Conservation (phyloP, 2,329 filamentous ascomycete species). For the Bipolaris cookei region DNA sequence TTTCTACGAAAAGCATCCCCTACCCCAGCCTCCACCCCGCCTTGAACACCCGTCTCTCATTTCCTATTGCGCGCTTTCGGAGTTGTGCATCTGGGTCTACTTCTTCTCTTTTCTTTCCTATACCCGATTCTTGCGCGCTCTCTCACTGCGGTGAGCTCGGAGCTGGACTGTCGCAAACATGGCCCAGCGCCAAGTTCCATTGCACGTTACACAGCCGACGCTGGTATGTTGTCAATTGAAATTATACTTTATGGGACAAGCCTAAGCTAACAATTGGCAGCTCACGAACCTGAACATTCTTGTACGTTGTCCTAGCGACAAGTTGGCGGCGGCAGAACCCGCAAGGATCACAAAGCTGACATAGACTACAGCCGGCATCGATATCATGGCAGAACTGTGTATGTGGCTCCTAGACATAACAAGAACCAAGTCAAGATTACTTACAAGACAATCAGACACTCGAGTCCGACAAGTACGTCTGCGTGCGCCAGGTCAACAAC, state of each 20-base stretch:
- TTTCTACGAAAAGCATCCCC: constrained; percentile 37
- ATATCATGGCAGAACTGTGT: constrained; percentile 91
- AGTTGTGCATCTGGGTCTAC: constrained; percentile 48
- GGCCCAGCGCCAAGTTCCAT: constrained; percentile 86
- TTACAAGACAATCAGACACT: constrained; percentile 70
- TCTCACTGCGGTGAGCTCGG: constrained; percentile 48
- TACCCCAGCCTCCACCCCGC: constrained; percentile 34
- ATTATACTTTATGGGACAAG: background rate
- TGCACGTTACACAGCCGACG: constrained; percentile 77
- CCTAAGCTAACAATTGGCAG: constrained; percentile 46
- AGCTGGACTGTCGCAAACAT: constrained; percentile 54
- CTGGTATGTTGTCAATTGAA: constrained; percentile 61
- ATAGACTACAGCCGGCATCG: constrained; percentile 62
- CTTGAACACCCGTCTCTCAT: constrained; percentile 42
- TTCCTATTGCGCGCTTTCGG: constrained; percentile 48
- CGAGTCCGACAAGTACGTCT: constrained; percentile 96
- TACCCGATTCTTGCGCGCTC: constrained; percentile 42
- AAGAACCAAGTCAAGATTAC: constrained; percentile 16
- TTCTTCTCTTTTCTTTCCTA: constrained; percentile 44
- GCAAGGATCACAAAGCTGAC: constrained; percentile 39
- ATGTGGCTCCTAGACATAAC: constrained; percentile 50
- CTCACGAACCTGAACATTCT: constrained; percentile 57
- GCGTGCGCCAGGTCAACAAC: constrained; percentile 87
- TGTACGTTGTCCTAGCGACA: constrained; percentile 46
- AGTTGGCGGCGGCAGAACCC: constrained; percentile 23